Evolutionary conservation across 2,329 filamentous ascomycete species (phyloP).

Genomic region (Microcyclosporella mali): DNA sequence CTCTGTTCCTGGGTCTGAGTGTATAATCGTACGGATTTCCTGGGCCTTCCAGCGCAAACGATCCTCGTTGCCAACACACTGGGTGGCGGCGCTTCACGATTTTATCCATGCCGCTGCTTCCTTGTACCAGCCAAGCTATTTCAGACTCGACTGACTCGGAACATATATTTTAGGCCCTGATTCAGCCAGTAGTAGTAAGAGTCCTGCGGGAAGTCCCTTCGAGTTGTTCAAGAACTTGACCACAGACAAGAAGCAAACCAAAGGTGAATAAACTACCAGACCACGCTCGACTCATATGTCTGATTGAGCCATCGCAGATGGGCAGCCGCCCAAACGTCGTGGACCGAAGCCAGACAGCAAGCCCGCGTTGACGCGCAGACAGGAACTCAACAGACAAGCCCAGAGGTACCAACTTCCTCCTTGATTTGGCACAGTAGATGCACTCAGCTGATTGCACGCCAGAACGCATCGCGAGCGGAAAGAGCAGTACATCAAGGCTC

Average conservation of each 20-base stretch:
- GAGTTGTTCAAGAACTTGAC: slow-evolving; percentile 58
- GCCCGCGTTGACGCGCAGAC: slow-evolving; percentile 81
- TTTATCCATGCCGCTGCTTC: no score
- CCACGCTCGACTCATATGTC: neutral
- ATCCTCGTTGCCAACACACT: no score
- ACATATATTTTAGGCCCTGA: slow-evolving; percentile 4
- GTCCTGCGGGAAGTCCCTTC: slow-evolving; percentile 26
- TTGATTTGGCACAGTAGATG: no score
- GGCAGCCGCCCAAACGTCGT: slow-evolving; percentile 77
- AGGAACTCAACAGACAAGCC: slow-evolving; percentile 91
- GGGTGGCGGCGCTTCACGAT: no score
- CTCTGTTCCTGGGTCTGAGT: neutral
- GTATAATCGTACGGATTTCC: no score
- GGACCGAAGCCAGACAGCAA: slow-evolving; percentile 96
- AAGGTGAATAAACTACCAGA: slow-evolving; percentile 50
- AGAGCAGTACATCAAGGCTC: slow-evolving; percentile 87
- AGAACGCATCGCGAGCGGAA: slow-evolving; percentile 96
- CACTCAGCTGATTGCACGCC: no score
- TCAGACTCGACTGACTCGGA: neutral
- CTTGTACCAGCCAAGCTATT: no score
- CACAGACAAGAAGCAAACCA: slow-evolving; percentile 66
- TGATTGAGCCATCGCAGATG: slow-evolving; percentile 51
- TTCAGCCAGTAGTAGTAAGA: slow-evolving; percentile 14
- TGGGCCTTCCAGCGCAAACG: no score
- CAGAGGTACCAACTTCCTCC: slow-evolving; percentile 60